Conservation (phyloP, 768 basidiomycete species). For the Lactarius tabidus region DNA sequence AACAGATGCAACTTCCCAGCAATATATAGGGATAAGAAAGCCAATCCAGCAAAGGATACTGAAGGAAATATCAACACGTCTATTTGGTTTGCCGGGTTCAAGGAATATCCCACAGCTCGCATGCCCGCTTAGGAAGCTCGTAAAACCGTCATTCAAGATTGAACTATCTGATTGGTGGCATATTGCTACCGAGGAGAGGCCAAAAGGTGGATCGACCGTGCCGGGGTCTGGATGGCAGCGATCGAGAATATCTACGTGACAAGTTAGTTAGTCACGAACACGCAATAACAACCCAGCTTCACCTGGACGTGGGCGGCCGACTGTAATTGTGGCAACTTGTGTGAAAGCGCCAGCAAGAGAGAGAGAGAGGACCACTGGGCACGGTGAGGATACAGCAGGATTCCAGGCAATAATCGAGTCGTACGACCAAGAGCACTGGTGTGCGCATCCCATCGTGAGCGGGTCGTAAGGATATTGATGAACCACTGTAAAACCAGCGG, state of each 20-base stretch:
- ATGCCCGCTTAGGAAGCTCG: slow-evolving; percentile 91
- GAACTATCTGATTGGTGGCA: slow-evolving; percentile 66
- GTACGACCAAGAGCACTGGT: slow-evolving; percentile 51
- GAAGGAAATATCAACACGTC: slow-evolving; percentile 10
- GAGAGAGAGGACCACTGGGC: slow-evolving; percentile 64
- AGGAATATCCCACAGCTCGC: slow-evolving; percentile 62
- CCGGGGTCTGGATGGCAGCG: slow-evolving; percentile 69
- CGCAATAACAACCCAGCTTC: not conserved
- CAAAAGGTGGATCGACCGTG: slow-evolving; percentile 62
- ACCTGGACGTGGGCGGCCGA: slow-evolving; percentile 90
- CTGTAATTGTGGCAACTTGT: slow-evolving; percentile 79
- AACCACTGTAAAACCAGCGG: slow-evolving; percentile 67
- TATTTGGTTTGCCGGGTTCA: not conserved
- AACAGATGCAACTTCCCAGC: slow-evolving; percentile 93
- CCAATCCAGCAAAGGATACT: slow-evolving; percentile 93
- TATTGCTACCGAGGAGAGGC: slow-evolving; percentile 67
- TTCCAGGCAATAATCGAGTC: slow-evolving; percentile 21
- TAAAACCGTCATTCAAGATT: slow-evolving; percentile 77
- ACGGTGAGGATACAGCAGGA: slow-evolving; percentile 9
- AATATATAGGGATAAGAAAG: slow-evolving; percentile 82
- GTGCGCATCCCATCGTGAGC: slow-evolving; percentile 90
- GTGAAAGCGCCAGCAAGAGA: slow-evolving; percentile 77
- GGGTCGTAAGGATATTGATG: slow-evolving; percentile 66
- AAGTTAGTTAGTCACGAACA: not conserved
- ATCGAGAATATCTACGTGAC: slow-evolving; percentile 56